A percentile compares a stretch with the other conserved stretches of the same genome.
Conservation (phyloP, 2,329 filamentous ascomycete species). For the Hymenoscyphus repandus region DNA sequence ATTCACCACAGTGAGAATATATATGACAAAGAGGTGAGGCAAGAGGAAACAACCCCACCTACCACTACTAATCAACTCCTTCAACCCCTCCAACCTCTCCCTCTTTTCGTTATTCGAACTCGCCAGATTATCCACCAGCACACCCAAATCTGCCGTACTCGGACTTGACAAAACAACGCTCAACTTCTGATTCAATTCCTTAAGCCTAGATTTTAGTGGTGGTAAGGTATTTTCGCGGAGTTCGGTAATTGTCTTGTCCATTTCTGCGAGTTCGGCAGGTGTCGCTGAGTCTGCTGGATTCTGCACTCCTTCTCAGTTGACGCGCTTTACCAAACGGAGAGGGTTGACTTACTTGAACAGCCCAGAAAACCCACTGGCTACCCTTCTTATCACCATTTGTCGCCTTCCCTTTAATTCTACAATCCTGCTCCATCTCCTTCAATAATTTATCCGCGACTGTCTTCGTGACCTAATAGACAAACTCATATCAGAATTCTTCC, state of each 20-base stretch:
- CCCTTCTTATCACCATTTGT: conserved; percentile 29
- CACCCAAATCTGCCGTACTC: conserved; percentile 44
- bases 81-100: conserved; percentile 37
- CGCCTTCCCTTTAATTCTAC: conserved; percentile 49
- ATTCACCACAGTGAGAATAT: background rate
- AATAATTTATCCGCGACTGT: conserved; percentile 55
- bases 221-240: conserved; percentile 40
- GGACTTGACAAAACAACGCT: conserved; percentile 37
- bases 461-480: conserved; percentile 27
- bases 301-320: conserved; percentile 28
- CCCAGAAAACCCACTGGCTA: conserved; percentile 32
- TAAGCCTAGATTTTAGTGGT: conserved; percentile 44
- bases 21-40: background rate
- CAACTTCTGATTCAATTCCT: conserved; percentile 40
- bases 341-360: conserved; percentile 23
- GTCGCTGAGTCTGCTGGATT: conserved; percentile 43
- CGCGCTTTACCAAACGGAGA: background rate
- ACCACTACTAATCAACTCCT: conserved; percentile 28
- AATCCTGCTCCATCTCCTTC: conserved; percentile 56
- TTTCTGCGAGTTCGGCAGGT: conserved; percentile 42
- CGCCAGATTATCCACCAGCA: conserved; percentile 38
- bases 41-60: background rate
- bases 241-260: conserved; percentile 43
- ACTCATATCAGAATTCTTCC: conserved; percentile 9
- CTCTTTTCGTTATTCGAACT: conserved; percentile 38